phyloP scores from a whole-genome alignment of 768 basidiomycete genomes.

The Trichaptum fuscoviolaceum region DNA sequence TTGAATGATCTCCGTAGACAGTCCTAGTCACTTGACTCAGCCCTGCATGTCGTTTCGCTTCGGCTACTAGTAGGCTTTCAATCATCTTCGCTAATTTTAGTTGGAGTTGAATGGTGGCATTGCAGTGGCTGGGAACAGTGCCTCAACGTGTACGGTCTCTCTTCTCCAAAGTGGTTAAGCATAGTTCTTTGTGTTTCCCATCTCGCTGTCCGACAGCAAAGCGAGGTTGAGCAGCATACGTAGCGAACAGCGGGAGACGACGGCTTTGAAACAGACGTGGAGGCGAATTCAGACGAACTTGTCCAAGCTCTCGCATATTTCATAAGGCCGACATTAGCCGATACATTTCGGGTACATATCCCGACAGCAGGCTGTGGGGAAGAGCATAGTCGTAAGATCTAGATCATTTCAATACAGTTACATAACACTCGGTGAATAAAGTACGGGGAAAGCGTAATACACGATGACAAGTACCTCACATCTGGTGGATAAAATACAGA shows the following conservation, averaged over 20 bases:
- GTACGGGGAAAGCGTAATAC: not conserved
- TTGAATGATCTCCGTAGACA: not conserved
- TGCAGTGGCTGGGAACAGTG: too few relatives aligned
- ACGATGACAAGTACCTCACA: not conserved
- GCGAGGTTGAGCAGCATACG: too few relatives aligned
- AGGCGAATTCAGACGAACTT: not conserved
- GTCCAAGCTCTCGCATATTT: not conserved
- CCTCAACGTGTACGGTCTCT: too few relatives aligned
- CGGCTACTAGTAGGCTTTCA: not conserved
- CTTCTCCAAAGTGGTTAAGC: too few relatives aligned
- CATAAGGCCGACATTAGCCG: not conserved
- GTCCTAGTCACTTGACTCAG: not conserved
- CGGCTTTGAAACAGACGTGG: not conserved
- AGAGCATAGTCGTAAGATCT: not conserved
- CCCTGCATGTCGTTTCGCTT: not conserved
- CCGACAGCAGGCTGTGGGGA: not conserved
- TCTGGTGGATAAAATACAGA: not conserved
- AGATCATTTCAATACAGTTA: constrained; percentile 1
- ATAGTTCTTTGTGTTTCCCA: too few relatives aligned
- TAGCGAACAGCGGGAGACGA: not conserved
- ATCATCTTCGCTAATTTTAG: not conserved
- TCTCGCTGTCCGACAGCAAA: too few relatives aligned
- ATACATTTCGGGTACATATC: not conserved
- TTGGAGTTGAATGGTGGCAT: not conserved
- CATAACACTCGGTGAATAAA: not conserved